Evolutionary conservation across 352 stramenopile species (phyloP), one percentile per base, ranked within the genome.

Genomic region (Phytophthora niederhauseri): DNA sequence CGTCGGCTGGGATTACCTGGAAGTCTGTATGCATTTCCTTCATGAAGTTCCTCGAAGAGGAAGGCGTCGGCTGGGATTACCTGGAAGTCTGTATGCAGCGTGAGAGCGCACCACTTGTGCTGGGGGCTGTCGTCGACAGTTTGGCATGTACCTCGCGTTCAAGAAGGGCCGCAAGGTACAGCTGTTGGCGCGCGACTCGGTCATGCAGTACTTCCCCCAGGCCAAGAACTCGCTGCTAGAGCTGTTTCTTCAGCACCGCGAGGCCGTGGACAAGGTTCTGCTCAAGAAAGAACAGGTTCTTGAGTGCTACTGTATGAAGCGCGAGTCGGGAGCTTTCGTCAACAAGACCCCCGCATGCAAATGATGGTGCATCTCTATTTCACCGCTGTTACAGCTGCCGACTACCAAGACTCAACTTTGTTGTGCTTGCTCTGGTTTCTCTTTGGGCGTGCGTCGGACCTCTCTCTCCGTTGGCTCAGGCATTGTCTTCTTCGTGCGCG

Each of bases 121-220:
- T 66, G 8, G 55, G 52, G 26, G 46, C 65, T 4, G 22, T 77
- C 15, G 60, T 76, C 52, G 58, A 73, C 59, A 67, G 53, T 71
- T 70, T 38, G 67, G 66, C n/a, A 41, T 78, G 56, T 48, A 66
- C 38, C 34, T 75, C n/a, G 66, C 52, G 4, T 73, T 73, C 52
- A 64, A 72, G 20, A 50, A 64, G 41, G 63, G 63, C 6, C 26
- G 31, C 12, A 52, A 36, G 36, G 57, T n/a, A 2, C 20, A 73
- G 50, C 51, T 57, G 1, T 20, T 72, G 30, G 36, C 58, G 3
- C 50, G 62, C 7, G 56, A 69, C 53, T 75, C 62, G 14, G 49
- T 64, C 24, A 68, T 65, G 36, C 56, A 75, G 58, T 64, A 70
- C 61, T 70, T 41, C 31, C 50, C 64, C 19, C 64, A 73, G 38